Evolutionary conservation across 257 asterid species (phyloP), one percentile per base, ranked within the genome.

Genomic region (Plantago major): DNA sequence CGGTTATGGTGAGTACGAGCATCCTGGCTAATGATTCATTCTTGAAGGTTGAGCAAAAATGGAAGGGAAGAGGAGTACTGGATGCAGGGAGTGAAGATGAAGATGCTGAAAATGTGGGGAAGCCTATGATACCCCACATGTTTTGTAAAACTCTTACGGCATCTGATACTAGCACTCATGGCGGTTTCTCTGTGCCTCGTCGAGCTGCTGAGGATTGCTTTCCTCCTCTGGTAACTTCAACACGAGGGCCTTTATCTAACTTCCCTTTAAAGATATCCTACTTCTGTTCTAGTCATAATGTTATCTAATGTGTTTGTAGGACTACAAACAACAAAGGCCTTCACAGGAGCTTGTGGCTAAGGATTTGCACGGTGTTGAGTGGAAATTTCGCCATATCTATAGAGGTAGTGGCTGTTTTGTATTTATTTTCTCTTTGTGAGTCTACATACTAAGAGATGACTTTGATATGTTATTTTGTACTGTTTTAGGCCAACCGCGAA

Each of bases 301-400:
- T 16, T 46, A 9, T 40, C 42, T 64, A 38, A 48, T 40, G 51
- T 60, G 57, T 11, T 56, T 58, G 53, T 28, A 93, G 99, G 99
- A 89, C 71, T 87, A 93, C 60, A 82, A 82, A 53, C 95, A 93
- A 53, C 94, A 87, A 80, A 85, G 97, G 60, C 99, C 99, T 58
- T 89, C 97, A 0, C 99, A 93, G 76, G 99, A 89, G 82, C 88
- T 93, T 46, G 79, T 85, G 18, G 99, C 99, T 26, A 93, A 87
- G 78, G 99, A 93, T 79, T 80, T 93, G 60, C 97, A 87, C 61
- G 97, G 96, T 49, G 74, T 68, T 42, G 86, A 81, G 73, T 93
- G 99, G 99, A 93, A 85, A 71, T 93, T 93, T 68, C 85, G 96
- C 60, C 99, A 93, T 74, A 93, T 93, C 63, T 93, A 89, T 58